Percentiles rank a stretch among this genome's conserved stretches.
Conservation (phyloP, 768 basidiomycete genomes). For the Lanmaoa pseudosensibilis region DNA sequence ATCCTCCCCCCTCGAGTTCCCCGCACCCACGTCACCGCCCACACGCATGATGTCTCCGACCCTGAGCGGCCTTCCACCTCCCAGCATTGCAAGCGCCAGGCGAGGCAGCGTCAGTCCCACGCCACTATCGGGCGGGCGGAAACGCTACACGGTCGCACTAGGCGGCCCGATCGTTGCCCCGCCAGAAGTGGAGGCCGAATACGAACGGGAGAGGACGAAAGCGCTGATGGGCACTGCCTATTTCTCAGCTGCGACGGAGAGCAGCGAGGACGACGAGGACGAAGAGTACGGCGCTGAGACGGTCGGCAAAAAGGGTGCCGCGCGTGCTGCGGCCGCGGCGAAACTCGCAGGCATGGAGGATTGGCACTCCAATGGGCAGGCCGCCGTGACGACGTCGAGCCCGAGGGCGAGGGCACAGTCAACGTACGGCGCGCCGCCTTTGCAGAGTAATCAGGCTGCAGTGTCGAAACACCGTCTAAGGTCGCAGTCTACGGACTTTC, state of each 20-base stretch:
- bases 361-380: conserved; percentile 12
- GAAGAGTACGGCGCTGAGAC: conserved; percentile 43
- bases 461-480: conserved; percentile 33
- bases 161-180: conserved; percentile 64
- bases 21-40: conserved; percentile 25
- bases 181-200: conserved; percentile 29
- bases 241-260: conserved; percentile 42
- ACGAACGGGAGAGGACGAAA: conserved; percentile 28
- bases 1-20: conserved; percentile 25
- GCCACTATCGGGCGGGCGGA: conserved; percentile 53
- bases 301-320: conserved; percentile 52
- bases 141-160: conserved; percentile 84
- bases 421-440: conserved; percentile 44
- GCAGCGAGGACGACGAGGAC: conserved; percentile 38
- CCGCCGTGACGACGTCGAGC: too few species aligned
- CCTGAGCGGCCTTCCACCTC: conserved; percentile 42
- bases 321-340: conserved; percentile 34
- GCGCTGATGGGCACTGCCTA: conserved; percentile 41
- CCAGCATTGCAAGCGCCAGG: conserved; percentile 39
- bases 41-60: conserved; percentile 23
- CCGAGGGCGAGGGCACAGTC: conserved; percentile 57
- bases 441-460: conserved; percentile 31
- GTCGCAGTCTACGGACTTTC: conserved; percentile 41
- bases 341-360: conserved; percentile 33
- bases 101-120: conserved; percentile 66